A percentile compares a stretch with the other conserved stretches of the same genome.
These are phyloP conservation scores for Diaporthe citriasiana DNA, from an alignment of 2,329 filamentous ascomycete genomes.

Conservation along the genomic window DNA sequence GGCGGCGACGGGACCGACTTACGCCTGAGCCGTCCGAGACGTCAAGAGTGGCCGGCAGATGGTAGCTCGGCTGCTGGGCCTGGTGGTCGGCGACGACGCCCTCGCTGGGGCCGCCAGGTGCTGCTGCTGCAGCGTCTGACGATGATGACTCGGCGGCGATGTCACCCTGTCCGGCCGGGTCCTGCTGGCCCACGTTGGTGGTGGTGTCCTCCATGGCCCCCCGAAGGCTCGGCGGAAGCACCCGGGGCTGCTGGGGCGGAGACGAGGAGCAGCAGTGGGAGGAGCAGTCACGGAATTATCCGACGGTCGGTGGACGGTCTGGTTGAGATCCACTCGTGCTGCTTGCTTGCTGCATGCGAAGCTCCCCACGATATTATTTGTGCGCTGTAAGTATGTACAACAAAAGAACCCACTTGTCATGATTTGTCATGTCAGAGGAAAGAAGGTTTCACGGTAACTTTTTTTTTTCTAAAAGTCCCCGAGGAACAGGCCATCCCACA, in stretches of 20 bases:
- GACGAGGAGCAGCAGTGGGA: background rate
- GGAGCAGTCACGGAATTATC: background rate
- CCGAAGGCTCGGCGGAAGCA: background rate
- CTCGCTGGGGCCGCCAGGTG: constrained; percentile 2
- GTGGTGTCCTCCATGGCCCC: constrained; percentile 18
- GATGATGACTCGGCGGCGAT: constrained; percentile 24
- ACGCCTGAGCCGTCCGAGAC: constrained; percentile 38
- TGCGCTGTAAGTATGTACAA: constrained; percentile 9
- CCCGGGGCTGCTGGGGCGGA: background rate
- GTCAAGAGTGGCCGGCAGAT: constrained; percentile 30
- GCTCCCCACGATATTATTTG: background rate
- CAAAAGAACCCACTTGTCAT: background rate
- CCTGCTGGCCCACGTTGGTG: constrained; percentile 22
- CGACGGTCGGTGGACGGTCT: background rate
- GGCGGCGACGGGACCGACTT: background rate
- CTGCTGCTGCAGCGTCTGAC: background rate
- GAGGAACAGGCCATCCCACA: background rate
- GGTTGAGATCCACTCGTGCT: constrained; percentile 11
- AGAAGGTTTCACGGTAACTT: background rate
- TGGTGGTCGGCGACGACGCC: constrained; percentile 7
- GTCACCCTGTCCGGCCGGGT: constrained; percentile 17
- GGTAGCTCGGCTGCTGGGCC: background rate
- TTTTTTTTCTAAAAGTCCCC: background rate
- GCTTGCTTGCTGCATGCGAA: background rate
- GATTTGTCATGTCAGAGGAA: background rate